Evolutionary conservation across 495 filamentous ascomycete species (phyloP), one percentile per base, ranked within the genome.

Genomic region (Trichocladium uniseriatum): DNA sequence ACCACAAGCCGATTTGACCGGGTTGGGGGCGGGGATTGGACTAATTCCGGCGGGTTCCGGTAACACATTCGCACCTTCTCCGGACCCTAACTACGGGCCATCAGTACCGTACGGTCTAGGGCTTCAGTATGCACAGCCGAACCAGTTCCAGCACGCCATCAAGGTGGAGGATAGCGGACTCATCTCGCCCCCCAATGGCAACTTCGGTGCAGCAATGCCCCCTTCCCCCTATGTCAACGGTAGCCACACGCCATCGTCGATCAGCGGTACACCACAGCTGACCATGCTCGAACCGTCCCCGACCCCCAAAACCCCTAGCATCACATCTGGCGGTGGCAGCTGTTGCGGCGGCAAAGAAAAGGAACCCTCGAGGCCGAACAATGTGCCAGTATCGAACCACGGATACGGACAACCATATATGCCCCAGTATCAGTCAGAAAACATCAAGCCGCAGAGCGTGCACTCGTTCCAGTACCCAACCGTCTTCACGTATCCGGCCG

Each of bases 401-500:
- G 37, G 5, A 7, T 43, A 53, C 21, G 31, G 22, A 7, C 38
- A 22, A 36, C 20, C 19, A 32, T 55, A 38, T 44, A 35, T 37
- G 16, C 19, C 38, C 5, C 38, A 36, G 31, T 32, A 6, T 10
- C 31, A 10, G 10, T 14, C 40, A 29, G 13, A 44, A 55, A 31
- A 11, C 44, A 31, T 58, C 39, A 32, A 57, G 19, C 10, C 48
- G 10, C 59, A 59, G 24, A 8, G 8, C 24, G 10, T 32, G 4
- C 31, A 32, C 13, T 11, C 31, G 11, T 59, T 57, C 41, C 49
- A 40, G 16, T 34, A 52, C 9, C 46, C 55, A 3, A 63, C 60
- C 14, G 45, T 68, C 11, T 70, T 64, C 24, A 63, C 61, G 0
- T 73, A 71, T 38, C 68, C 69, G 3, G 47, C 64, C 9, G 58